Base-by-base conservation (phyloP, 768 basidiomycete genomes). In the Daedalea quercina region DNA sequence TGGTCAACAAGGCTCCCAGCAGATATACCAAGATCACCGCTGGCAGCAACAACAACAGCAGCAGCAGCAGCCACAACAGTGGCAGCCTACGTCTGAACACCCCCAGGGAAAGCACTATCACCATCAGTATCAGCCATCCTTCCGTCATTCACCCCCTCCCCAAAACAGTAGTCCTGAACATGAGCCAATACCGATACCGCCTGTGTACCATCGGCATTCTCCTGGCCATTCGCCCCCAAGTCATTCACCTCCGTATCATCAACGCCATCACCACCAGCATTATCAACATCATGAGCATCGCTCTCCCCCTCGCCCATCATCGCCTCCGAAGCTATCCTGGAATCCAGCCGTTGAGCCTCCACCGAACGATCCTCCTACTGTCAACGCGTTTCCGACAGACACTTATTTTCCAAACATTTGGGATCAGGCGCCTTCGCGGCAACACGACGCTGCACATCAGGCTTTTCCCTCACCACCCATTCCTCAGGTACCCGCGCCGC, bases 371-470 rank as follows among this genome's bases (percentile, higher is more conserved):
- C 69, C 75, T 19, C 82, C 83, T 19, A 65, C 78, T 54, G 59
- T 68, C 0, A 79, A 75, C 61, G 78, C 76, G 59, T 90, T 86
- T 59, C 85, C 86, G n/a, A 65, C 78, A 28, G 79, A 86, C 55
- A 85, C 85, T 0, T 87, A 89, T 66, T 95, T 88, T 66, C 76
- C 83, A 33, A 92, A 94, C 64, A 76, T 82, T 25, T 97, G 94
- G 95, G 94, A 97, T 63, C 73, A 79, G 54, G 71, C 80, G 47
- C 71, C 71, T 1, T 69, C 69, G 24, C 69, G 69, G 40, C 67
- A 69, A 25, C 67, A 74, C 47, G 71, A 77, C 51, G 70, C 70
- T 31, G 50, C 63, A 1, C 56, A 60, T 52, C 70, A 74, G 53
- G 55, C 58, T 12, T 51, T 42, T 26, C 40, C 37, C 4, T 13